Evolutionary conservation across 2,329 filamentous ascomycete species (phyloP).

Genomic region (Gnomoniopsis sp.): DNA sequence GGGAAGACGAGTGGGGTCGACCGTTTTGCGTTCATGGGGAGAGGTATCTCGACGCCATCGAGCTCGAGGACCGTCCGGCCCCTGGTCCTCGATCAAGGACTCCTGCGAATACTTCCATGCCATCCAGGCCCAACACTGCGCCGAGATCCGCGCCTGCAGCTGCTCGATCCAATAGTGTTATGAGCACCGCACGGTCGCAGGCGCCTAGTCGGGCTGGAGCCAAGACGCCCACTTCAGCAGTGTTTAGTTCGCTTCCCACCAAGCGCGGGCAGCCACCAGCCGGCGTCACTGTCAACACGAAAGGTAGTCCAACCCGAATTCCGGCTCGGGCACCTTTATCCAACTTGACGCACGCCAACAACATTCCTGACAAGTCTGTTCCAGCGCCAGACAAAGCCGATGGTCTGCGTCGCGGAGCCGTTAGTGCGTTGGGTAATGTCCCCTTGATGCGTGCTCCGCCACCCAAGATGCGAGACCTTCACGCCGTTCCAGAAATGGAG

Average conservation of each 20-base stretch:
- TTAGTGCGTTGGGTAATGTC: constrained; percentile 30
- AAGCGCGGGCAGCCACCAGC: constrained; percentile 30
- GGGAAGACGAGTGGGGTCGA: constrained; percentile 91
- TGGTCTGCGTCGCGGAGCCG: constrained; percentile 40
- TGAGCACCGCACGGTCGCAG: constrained; percentile 32
- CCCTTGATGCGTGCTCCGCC: constrained; percentile 66
- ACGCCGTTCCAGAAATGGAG: constrained; percentile 48
- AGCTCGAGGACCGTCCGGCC: constrained; percentile 57
- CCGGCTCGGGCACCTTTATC: constrained; percentile 68
- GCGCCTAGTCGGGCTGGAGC: constrained; percentile 37
- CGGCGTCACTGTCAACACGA: constrained; percentile 27
- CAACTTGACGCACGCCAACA: constrained; percentile 66
- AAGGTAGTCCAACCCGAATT: constrained; percentile 63
- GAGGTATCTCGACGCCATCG: constrained; percentile 83
- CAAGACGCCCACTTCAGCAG: constrained; percentile 54
- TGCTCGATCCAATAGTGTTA: constrained; percentile 30
- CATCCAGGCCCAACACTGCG: constrained; percentile 39
- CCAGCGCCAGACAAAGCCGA: constrained; percentile 35
- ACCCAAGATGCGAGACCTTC: constrained; percentile 86
- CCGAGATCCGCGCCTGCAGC: constrained; percentile 32
- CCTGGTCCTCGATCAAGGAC: constrained; percentile 71
- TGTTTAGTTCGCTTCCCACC: constrained; percentile 23
- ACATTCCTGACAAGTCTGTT: constrained; percentile 73
- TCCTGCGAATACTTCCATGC: constrained; percentile 51
- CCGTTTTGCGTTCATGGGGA: constrained; percentile 93